Evolutionary conservation across 768 basidiomycete genomes (phyloP), one percentile per base, ranked within the genome.

Genomic region (Suillus cothurnatus): DNA sequence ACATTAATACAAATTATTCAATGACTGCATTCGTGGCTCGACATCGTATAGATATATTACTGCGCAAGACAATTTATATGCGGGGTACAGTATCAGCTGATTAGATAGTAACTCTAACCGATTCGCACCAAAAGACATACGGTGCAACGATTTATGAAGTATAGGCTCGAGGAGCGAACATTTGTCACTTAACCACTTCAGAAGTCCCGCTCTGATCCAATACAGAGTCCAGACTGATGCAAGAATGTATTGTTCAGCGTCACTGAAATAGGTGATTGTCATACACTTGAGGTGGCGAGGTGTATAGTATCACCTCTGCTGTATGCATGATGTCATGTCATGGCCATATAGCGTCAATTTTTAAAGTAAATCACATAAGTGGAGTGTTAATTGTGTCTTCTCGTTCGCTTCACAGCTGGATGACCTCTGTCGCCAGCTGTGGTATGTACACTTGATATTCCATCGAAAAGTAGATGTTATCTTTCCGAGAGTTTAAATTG

Each of bases 371-470:
- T 68, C 71, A 92, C n/a, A n/a, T n/a, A n/a, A n/a, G n/a, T n/a
- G n/a, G n/a, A n/a, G n/a, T n/a, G n/a, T n/a, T n/a, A n/a, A n/a
- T n/a, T n/a, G n/a, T n/a, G n/a, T 89, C 86, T 26, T 94, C 91
- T 50, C 93, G 80, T 69, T 90, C 82, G 62, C 89, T 84, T 93
- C 93, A 94, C 6, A 89, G 86, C 75, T 95, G 94, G 67, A 94
- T 89, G 39, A 93, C 76, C 17, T 79, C 84, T 67, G 86, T 93
- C 91, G 36, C 87, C 69, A 89, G 84, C 73, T 94, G 92, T 28
- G 92, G 92, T 19, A 72, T 94, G 82, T 61, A 94, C 90, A 72
- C 91, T 94, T 73, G 57, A 62, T 50, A 62, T 45, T 62, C 52
- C 17, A 61, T 39, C 62, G 41, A 43, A 62, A 55, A 23, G 31